Base-by-base conservation (phyloP, 345 rosid genomes). In the Syzygium aqueum region DNA sequence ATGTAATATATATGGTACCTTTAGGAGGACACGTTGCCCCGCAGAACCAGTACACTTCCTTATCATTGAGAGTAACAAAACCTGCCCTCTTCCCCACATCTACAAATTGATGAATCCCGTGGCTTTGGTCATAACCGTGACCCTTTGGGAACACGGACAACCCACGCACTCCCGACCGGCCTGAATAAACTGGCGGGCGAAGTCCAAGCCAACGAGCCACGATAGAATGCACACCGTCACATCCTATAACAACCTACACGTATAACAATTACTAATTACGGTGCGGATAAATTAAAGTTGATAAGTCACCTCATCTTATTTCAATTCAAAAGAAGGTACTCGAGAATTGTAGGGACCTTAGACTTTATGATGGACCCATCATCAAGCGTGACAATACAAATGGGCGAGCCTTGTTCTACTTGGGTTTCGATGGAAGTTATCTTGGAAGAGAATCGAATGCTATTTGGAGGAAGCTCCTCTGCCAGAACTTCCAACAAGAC, bases 161-260 rank as follows among this genome's bases (percentile, higher is more conserved):
- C 4, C 93, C 92, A 12, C 90, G 90, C 8, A 88, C 89, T 0
- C 78, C 92, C 3, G 86, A 86, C 84, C 93, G 86, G 2, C 95
- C 92, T 1, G 92, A 87, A 59, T 86, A 67, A 17, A 87, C 65
- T 2, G 90, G 89, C 13, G n/a, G 52, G 3, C 89, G 25, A 2
- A 93, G 92, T 40, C 93, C 93, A 7, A 93, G 57, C 93, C 89
- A 89, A 0, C 46, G 49, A 33, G 92, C 93, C 28, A 91, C 92
- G 16, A 53, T 57, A 2, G 91, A 92, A 37, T 88, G 89, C 33
- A 90, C 83, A 53, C 95, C 93, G 25, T 92, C 94, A 8, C 94
- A 93, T n/a, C 94, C 95, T 85, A 93, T 89, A 85, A 93, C 53
- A 51, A 90, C 87, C 92, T 92, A 80, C 27, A 54, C 0, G 1